phyloP scores from a whole-genome alignment of 2,329 filamentous ascomycete genomes.

The Cladosporium oxysporum region DNA sequence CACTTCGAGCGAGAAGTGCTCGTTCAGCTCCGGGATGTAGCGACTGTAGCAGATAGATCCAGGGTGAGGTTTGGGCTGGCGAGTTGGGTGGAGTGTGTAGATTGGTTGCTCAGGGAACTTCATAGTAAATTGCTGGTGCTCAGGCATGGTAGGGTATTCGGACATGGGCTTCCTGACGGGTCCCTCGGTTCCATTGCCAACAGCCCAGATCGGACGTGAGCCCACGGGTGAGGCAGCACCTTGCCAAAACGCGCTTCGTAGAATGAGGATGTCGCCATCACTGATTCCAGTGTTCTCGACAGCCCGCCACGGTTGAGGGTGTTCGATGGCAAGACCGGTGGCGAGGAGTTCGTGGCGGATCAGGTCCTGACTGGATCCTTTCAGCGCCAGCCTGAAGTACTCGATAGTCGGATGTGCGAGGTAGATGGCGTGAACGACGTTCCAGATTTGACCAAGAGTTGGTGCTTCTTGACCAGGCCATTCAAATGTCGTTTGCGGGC shows the following conservation, averaged over 20 bases:
- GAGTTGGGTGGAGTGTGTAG: slow-evolving; percentile 69
- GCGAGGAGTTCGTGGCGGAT: slow-evolving; percentile 45
- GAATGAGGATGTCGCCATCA: slow-evolving; percentile 49
- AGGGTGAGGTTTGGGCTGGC: slow-evolving; percentile 69
- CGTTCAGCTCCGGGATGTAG: slow-evolving; percentile 72
- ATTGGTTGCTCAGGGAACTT: slow-evolving; percentile 50
- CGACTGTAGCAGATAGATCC: slow-evolving; percentile 74
- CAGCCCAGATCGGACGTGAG: slow-evolving; percentile 41
- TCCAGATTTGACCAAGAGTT: slow-evolving; percentile 50
- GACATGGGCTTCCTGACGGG: slow-evolving; percentile 27
- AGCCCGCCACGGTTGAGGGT: slow-evolving; percentile 40
- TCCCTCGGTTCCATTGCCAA: slow-evolving; percentile 28
- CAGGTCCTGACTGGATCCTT: slow-evolving; percentile 40
- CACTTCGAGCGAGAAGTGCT: slow-evolving; percentile 76
- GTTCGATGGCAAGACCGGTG: slow-evolving; percentile 46
- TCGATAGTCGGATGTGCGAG: slow-evolving; percentile 47
- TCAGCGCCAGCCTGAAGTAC: slow-evolving; percentile 46
- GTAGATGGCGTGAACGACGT: slow-evolving; percentile 49
- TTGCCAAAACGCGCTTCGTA: slow-evolving; percentile 53
- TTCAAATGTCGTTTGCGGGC: slow-evolving; percentile 44
- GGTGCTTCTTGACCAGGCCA: slow-evolving; percentile 44
- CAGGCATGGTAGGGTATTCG: slow-evolving; percentile 46
- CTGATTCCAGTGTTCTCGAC: slow-evolving; percentile 37
- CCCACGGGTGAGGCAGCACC: slow-evolving; percentile 47
- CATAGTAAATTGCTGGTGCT: slow-evolving; percentile 50